These are phyloP conservation scores for Crucibulum laeve DNA, from an alignment of 768 basidiomycete genomes.

Conservation along the genomic window DNA sequence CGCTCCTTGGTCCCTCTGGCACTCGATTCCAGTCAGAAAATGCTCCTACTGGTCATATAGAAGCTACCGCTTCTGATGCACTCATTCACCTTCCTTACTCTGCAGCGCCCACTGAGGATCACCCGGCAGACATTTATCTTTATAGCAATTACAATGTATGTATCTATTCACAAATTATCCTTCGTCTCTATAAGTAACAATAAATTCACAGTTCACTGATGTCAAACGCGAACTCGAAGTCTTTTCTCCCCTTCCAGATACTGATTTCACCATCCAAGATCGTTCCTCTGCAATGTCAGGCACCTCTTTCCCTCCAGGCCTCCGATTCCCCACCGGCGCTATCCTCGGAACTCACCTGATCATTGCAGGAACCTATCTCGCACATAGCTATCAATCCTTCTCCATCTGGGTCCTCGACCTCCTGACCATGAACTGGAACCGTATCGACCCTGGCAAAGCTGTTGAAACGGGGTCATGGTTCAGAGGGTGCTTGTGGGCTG, in stretches of 20 bases:
- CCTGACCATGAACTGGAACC: constrained; percentile 75
- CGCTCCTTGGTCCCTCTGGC: constrained; percentile 50
- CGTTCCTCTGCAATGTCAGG: constrained; percentile 80
- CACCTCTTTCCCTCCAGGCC: constrained; percentile 82
- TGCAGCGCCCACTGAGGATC: constrained; percentile 61
- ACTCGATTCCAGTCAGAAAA: constrained; percentile 53
- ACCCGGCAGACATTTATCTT: constrained; percentile 82
- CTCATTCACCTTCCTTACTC: constrained; percentile 77
- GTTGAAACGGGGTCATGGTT: constrained; percentile 93
- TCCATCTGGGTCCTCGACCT: constrained; percentile 96
- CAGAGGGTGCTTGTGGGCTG: constrained; percentile 83
- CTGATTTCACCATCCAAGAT: constrained; percentile 76
- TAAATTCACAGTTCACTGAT: constrained; percentile 69
- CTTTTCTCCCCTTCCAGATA: constrained; percentile 74
- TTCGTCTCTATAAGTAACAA: constrained; percentile 6
- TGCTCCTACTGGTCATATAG: constrained; percentile 29
- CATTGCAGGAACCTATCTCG: constrained; percentile 93
- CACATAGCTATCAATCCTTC: constrained; percentile 90
- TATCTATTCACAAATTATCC: constrained; percentile 11
- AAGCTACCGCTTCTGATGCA: constrained; percentile 53
- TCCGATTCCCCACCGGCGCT: constrained; percentile 94
- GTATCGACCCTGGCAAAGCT: constrained; percentile 84
- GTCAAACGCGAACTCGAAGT: constrained; percentile 95
- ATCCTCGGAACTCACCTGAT: constrained; percentile 89
- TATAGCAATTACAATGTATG: constrained; percentile 96